Percentiles rank a stretch among this genome's conserved stretches.
Evolutionary conservation across 2,329 filamentous ascomycete species (phyloP).

Genomic region (Fusarium anthophilum): DNA sequence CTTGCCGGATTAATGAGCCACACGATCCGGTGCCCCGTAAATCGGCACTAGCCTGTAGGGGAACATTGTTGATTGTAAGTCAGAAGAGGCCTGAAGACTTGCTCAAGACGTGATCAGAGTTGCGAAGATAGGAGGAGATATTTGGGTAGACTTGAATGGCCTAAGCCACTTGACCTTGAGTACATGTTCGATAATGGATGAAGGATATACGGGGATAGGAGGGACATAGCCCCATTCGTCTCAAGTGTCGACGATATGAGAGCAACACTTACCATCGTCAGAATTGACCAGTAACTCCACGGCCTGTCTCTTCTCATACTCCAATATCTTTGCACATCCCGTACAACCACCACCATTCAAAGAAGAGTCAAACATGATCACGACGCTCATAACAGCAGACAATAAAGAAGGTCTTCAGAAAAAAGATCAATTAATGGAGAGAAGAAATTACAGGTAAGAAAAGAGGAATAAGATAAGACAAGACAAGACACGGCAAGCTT

Average conservation of each 20-base stretch:
- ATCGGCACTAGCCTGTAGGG: conserved; percentile 19
- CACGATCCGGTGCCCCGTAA: background rate
- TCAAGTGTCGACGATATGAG: background rate
- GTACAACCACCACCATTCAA: conserved; percentile 19
- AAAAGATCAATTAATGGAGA: background rate
- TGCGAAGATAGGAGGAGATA: too few species aligned
- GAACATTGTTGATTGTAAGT: conserved; percentile 26
- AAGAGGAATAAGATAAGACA: background rate
- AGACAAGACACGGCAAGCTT: background rate
- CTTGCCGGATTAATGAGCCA: conserved; percentile 8
- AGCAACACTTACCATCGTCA: conserved; percentile 10
- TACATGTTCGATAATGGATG: too few species aligned
- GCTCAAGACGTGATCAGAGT: background rate
- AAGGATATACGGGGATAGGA: background rate
- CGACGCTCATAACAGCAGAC: background rate
- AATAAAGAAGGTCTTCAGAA: background rate
- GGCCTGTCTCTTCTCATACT: conserved; percentile 26
- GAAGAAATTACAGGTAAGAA: background rate
- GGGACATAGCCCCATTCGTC: background rate
- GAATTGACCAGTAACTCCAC: background rate
- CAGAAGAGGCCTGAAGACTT: background rate
- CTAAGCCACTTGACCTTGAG: background rate
- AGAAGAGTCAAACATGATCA: conserved; percentile 11
- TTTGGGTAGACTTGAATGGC: too few species aligned
- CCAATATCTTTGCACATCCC: conserved; percentile 39